Base-by-base conservation (phyloP, 352 stramenopile species). In the Globisporangium cederbergense region DNA sequence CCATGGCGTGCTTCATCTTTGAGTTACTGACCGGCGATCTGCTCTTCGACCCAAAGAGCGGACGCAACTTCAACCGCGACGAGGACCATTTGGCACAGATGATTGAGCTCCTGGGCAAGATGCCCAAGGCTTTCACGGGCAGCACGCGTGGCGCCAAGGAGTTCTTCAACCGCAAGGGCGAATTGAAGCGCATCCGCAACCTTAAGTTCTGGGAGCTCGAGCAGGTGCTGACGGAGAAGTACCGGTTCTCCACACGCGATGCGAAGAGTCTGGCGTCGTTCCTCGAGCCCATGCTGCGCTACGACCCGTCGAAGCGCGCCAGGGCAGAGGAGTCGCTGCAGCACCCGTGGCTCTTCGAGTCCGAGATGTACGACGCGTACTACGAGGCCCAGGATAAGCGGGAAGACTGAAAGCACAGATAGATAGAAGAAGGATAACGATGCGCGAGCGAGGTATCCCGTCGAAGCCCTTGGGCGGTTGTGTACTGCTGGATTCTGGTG, bases 21-120 rank as follows among this genome's bases (percentile, higher is more conserved):
- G 98, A 99, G 76, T 74, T 99, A 18, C 75, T 99, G 32, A 99
- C 98, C 1, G 98, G 98, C n/a, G 98, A 99, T 67, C 79, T 99
- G 16, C 78, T 99, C 20, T 99, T 99, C 70, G 97, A 99, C 74
- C 98, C 98, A 0, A 97, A 98, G 74, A 91, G 75, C 52, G 85
- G 83, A 1, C 86, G 78, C 42, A 84, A 92, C 22, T 96, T 89
- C 60, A 92, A 83, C 68, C 69, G 96, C 75, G 73, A 97, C 84
- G 68, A 97, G 88, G 98, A 99, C 72, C 98, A 99, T 66, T 71
- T 99, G 22, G 97, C 97, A 2, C 98, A 99, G 79, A 99, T 99
- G 77, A 98, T 99, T 68, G 98, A 99, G 74, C 72, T 99, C 28
- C 76, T 99, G 1, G 98, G 97, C 1, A 88, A 89, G 49, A 98